Conservation (phyloP, 805 yeast genomes). For the Lipomyces sp. region DNA sequence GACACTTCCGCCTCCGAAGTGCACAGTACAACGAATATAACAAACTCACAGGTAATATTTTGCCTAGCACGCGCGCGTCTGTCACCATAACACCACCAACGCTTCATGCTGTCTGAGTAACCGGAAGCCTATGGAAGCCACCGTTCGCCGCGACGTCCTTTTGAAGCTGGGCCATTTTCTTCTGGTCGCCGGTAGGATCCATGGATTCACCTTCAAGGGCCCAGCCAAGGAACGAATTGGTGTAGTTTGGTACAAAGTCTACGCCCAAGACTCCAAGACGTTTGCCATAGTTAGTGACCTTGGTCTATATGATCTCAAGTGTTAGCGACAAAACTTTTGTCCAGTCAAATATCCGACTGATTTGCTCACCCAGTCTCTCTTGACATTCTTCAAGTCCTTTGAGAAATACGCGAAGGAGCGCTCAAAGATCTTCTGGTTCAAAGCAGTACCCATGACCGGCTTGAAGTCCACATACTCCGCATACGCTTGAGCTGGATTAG, state of each 20-base stretch:
- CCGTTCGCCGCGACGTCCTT: slow-evolving; percentile 18
- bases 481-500: slow-evolving; percentile 54
- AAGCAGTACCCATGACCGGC: slow-evolving; percentile 52
- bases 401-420: slow-evolving; percentile 63
- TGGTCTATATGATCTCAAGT: slow-evolving; percentile 38
- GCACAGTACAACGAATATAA: too few relatives aligned
- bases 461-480: slow-evolving; percentile 54
- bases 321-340: background rate
- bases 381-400: slow-evolving; percentile 57
- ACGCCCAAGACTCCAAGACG: slow-evolving; percentile 57
- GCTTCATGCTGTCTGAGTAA: too few relatives aligned
- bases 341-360: background rate
- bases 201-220: slow-evolving; percentile 54
- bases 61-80: too few relatives aligned
- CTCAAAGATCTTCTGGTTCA: slow-evolving; percentile 54
- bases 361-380: slow-evolving; percentile 55
- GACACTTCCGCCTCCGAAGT: too few relatives aligned
- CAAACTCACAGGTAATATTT: too few relatives aligned
- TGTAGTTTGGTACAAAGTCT: slow-evolving; percentile 57
- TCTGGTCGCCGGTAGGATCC: slow-evolving; percentile 57
- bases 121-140: slow-evolving; percentile 10
- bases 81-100: too few relatives aligned
- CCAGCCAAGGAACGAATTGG: slow-evolving; percentile 58
- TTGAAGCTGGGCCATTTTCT: slow-evolving; percentile 47
- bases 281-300: slow-evolving; percentile 61